Evolutionary conservation across 495 filamentous ascomycete species (phyloP).

Genomic region (Jackrogersella minutella): DNA sequence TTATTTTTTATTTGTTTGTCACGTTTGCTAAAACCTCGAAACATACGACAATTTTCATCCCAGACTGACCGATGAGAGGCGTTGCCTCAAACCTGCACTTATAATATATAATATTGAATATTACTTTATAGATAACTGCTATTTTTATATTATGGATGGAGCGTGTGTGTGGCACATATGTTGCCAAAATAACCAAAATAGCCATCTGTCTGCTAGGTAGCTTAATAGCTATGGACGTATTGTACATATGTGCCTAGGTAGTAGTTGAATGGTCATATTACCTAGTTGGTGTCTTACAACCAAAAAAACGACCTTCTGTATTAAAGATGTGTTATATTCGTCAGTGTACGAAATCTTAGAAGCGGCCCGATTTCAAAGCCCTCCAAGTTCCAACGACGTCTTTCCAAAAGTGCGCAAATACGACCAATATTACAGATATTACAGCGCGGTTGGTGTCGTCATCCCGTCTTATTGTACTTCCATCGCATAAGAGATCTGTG

Average conservation of each 20-base stretch:
- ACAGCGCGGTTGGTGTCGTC: slow-evolving; percentile 19
- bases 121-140: slow-evolving; percentile 11
- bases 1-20: slow-evolving; percentile 18
- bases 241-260: too few relatives aligned
- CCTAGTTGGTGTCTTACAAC: background rate
- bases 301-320: background rate
- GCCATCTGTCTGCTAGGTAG: too few relatives aligned
- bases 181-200: too few relatives aligned
- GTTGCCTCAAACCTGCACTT: slow-evolving; percentile 16
- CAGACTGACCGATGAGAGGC: background rate
- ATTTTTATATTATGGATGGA: slow-evolving; percentile 24
- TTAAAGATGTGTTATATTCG: background rate
- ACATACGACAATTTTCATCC: slow-evolving; percentile 22
- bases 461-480: slow-evolving; percentile 23
- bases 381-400: background rate
- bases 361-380: slow-evolving; percentile 14
- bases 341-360: background rate
- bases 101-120: background rate
- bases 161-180: too few relatives aligned
- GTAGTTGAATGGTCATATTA: too few relatives aligned
- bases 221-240: too few relatives aligned
- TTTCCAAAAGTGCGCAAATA: background rate
- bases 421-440: slow-evolving; percentile 12
- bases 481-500: slow-evolving; percentile 32
- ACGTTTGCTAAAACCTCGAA: slow-evolving; percentile 18